phyloP scores from a whole-genome alignment of 176 grass and related monocot genomes.

The Aegilops tauschii region DNA sequence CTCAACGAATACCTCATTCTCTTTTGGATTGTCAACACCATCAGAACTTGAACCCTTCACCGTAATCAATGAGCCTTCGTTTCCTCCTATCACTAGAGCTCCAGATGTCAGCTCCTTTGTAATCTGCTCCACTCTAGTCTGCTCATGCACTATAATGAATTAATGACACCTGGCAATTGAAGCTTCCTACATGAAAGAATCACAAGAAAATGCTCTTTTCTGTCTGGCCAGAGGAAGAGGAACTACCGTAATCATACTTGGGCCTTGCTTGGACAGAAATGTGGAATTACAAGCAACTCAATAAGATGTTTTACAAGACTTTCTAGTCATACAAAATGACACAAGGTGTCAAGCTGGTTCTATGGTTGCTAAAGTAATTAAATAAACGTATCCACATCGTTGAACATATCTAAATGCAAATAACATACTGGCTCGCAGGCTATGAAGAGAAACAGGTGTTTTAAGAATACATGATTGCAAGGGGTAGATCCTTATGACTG shows the following conservation, averaged over 20 bases:
- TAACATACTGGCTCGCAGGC: background rate
- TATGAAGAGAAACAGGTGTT: background rate
- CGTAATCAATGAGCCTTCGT: slow-evolving; percentile 42
- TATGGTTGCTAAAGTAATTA: background rate
- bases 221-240: background rate
- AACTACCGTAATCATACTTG: background rate
- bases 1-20: slow-evolving; percentile 55
- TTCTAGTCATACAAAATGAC: background rate
- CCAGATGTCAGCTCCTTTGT: slow-evolving; percentile 60
- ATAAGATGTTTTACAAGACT: background rate
- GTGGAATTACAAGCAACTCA: slow-evolving; percentile 8
- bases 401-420: slow-evolving; percentile 16
- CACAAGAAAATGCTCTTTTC: slow-evolving; percentile 38
- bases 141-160: slow-evolving; percentile 78
- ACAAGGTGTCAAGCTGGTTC: background rate
- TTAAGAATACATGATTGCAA: background rate
- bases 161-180: slow-evolving; percentile 73
- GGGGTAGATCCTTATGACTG: background rate
- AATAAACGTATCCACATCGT: background rate
- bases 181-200: slow-evolving; percentile 64
- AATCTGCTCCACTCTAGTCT: slow-evolving; percentile 94
- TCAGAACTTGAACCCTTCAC: slow-evolving; percentile 36
- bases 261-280: background rate
- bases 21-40: slow-evolving; percentile 35
- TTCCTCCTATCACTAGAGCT: slow-evolving; percentile 43